Percentiles rank a stretch among this genome's conserved stretches.
These are phyloP conservation scores for Jatropha multifida DNA, from an alignment of 441 rosid genomes.

Conservation along the genomic window DNA sequence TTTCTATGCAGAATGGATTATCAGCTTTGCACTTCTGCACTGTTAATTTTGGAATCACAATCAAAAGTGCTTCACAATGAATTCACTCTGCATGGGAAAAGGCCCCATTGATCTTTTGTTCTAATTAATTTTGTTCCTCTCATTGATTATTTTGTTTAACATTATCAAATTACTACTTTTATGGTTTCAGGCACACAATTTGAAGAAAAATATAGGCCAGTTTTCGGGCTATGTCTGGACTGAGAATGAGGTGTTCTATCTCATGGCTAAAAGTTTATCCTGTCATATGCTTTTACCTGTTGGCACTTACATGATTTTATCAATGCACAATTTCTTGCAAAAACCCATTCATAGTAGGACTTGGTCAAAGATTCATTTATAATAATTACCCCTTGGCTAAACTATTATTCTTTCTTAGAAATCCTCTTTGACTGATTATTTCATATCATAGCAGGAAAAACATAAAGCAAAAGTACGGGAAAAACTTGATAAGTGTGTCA, in stretches of 20 bases:
- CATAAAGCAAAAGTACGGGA: constrained; percentile 75
- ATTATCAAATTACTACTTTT: constrained; percentile 8
- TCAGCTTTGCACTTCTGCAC: background rate
- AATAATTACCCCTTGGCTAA: background rate
- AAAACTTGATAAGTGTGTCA: constrained; percentile 87
- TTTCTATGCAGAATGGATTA: background rate
- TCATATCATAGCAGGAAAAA: constrained; percentile 53
- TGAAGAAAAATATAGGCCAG: constrained; percentile 85
- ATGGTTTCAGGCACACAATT: constrained; percentile 56
- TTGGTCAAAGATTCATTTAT: background rate
- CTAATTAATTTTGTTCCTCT: background rate
- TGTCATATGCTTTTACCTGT: background rate
- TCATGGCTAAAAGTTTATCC: constrained; percentile 1
- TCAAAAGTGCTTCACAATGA: background rate
- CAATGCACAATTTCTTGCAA: constrained; percentile 12
- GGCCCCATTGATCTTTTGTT: background rate
- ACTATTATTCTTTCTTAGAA: constrained; percentile 12
- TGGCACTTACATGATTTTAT: background rate
- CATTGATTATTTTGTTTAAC: constrained; percentile 4
- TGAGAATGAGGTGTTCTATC: constrained; percentile 66
- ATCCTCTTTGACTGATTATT: constrained; percentile 7
- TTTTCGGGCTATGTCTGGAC: constrained; percentile 94
- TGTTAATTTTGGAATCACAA: background rate
- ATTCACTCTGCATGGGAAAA: background rate
- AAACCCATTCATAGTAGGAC: background rate